A percentile compares a stretch with the other conserved stretches of the same genome.
phyloP scores from a whole-genome alignment of 2,329 filamentous ascomycete species.

The Capronia epimyces region DNA sequence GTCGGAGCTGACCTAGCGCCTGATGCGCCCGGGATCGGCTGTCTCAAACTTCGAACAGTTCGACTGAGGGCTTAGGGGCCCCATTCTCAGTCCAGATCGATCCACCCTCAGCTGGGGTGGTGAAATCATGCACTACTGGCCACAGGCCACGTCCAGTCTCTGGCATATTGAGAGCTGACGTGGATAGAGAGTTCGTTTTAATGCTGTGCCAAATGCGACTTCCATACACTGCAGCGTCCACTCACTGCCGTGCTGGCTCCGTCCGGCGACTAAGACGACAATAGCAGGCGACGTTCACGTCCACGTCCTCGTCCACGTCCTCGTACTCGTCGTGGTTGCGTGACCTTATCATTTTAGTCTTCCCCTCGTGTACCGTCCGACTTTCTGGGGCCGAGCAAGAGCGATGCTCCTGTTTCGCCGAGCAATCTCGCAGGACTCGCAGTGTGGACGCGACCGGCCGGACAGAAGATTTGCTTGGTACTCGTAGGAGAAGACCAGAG shows the following conservation, averaged over 20 bases:
- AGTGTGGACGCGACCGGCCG: neutral
- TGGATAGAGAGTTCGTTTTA: neutral
- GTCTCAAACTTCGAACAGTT: conserved; percentile 1
- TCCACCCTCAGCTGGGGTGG: neutral
- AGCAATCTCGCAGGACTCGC: neutral
- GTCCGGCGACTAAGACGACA: no score
- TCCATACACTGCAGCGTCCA: neutral
- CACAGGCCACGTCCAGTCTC: no score
- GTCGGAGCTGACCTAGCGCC: conserved; percentile 5
- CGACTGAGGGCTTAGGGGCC: no score
- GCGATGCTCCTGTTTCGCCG: neutral
- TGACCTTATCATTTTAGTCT: neutral
- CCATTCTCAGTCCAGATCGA: neutral
- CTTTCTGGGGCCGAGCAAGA: neutral
- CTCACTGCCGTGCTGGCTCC: no score
- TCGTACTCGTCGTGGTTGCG: neutral
- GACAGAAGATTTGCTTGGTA: neutral
- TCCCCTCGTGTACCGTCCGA: neutral
- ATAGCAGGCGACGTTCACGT: no score
- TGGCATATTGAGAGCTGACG: no score
- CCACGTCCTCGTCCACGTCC: neutral
- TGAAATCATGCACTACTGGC: neutral
- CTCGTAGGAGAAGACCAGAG: neutral
- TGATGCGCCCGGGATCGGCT: conserved; percentile 10
- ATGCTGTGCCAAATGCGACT: neutral